Evolutionary conservation across 441 rosid genomes (phyloP), one percentile per base, ranked within the genome.

Genomic region (Erodium texanum): DNA sequence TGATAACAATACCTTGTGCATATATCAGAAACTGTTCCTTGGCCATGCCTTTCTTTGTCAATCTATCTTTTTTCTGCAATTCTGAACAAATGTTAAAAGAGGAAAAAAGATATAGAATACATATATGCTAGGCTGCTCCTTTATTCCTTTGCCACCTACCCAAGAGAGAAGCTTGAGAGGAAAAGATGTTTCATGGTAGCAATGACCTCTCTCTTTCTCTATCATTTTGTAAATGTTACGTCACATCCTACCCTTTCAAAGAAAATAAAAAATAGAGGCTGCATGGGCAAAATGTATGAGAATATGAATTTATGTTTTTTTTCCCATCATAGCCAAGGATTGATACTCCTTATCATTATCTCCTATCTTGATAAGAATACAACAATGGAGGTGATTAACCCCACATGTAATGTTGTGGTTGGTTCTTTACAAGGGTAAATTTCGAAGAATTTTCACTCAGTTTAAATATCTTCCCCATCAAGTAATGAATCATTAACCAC

Each of bases 121-220:
- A 73, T 62, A 70, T 27, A 27, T 27, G 29, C 1, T 27, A 70
- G 65, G 62, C 50, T 68, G 76, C 73, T 32, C 20, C 63, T 68
- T 77, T 70, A 77, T 74, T 77, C 73, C 66, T 73, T 70, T 52
- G 70, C 63, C 72, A 65, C 76, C 65, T 58, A 67, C 64, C 16
- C 15, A 32, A 29, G 62, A 66, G 58, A 50, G 43, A 69, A 71
- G 32, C 9, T 7, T 19, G 38, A 27, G 29, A 27, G 41, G 70
- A 61, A 64, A 23, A 62, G 62, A 77, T 27, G 12, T 48, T 68
- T 65, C 15, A 22, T n/a, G 16, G 10, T 43, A 34, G 12, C n/a
- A n/a, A 7, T 32, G 64, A 45, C 64, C 34, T 61, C 58, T 66
- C 18, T 38, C 45, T 66, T 62, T 62, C 68, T 71, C 66, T 68